A percentile compares a stretch with the other conserved stretches of the same genome.
Conservation (phyloP, 768 basidiomycete species). For the Rhodotorula kratochvilovae region DNA sequence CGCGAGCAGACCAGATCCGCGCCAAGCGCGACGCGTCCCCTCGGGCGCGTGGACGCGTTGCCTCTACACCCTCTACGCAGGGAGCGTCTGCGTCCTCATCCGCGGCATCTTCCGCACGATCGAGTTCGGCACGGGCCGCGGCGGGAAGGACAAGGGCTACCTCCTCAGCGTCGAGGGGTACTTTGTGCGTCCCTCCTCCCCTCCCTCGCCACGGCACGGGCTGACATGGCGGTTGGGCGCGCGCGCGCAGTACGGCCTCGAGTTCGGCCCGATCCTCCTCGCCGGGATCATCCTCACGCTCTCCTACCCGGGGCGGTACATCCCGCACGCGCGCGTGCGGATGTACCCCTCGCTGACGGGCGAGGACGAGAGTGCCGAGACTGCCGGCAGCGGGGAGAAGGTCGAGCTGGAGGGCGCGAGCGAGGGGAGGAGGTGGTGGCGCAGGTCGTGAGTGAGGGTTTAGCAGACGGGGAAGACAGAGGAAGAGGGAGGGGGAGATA, state of each 20-base stretch:
- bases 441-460: not conserved
- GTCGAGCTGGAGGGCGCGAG: not conserved
- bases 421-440: not conserved
- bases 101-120: slow-evolving; percentile 34
- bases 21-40: slow-evolving; percentile 11
- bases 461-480: no score
- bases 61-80: slow-evolving; percentile 35
- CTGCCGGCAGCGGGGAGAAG: not conserved
- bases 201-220: not conserved
- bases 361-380: not conserved
- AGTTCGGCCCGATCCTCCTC: slow-evolving; percentile 34
- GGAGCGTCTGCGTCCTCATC: slow-evolving; percentile 15
- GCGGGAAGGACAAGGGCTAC: slow-evolving; percentile 14
- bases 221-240: not conserved
- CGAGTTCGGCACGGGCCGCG: slow-evolving; percentile 27
- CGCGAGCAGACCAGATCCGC: slow-evolving; percentile 19
- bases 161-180: slow-evolving; percentile 25
- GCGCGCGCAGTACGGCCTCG: not conserved
- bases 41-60: slow-evolving; percentile 23
- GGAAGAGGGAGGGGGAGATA: no score
- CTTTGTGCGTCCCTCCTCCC: not conserved
- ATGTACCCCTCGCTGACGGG: not conserved
- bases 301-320: slow-evolving; percentile 25
- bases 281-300: slow-evolving; percentile 22
- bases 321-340: slow-evolving; percentile 14